Evolutionary conservation across 345 rosid genomes (phyloP).

Genomic region (Camelina neglecta): DNA sequence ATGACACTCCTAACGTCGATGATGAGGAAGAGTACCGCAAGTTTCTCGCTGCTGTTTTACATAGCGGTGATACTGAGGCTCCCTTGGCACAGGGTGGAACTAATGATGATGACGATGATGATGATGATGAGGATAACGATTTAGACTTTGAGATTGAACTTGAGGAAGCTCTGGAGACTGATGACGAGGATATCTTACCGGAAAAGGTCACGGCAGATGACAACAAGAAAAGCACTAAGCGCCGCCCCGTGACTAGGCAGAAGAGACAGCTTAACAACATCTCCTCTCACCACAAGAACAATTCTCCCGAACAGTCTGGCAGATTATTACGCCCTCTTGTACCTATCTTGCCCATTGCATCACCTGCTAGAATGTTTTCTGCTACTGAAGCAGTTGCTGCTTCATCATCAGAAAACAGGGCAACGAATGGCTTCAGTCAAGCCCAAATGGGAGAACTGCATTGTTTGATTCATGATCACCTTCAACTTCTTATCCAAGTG

Average conservation of each 20-base stretch:
- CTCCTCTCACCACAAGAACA: conserved; percentile 51
- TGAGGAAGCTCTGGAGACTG: conserved; percentile 93
- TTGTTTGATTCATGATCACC: conserved; percentile 82
- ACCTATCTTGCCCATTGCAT: conserved; percentile 60
- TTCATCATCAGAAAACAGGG: conserved; percentile 38
- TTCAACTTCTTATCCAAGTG: conserved; percentile 88
- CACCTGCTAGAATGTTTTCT: conserved; percentile 40
- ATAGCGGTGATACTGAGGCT: conserved; percentile 57
- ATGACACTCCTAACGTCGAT: conserved; percentile 78
- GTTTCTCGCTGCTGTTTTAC: conserved; percentile 90
- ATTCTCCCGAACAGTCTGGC: conserved; percentile 61
- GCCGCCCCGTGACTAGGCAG: conserved; percentile 85
- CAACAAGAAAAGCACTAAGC: conserved; percentile 42
- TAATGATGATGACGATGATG: conserved; percentile 73
- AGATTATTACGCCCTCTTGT: conserved; percentile 82
- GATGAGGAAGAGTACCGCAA: conserved; percentile 91
- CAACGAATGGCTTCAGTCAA: conserved; percentile 63
- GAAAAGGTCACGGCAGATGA: conserved; percentile 47
- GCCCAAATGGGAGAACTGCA: conserved; percentile 77
- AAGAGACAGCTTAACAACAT: conserved; percentile 59
- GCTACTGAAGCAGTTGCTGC: conserved; percentile 47
- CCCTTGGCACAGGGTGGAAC: conserved; percentile 48
- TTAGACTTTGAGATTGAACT: conserved; percentile 92
- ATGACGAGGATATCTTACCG: conserved; percentile 58
- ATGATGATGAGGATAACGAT: conserved; percentile 90